Conservation (phyloP, 73 alveolate genomes). For the Tetrahymena thermophila region DNA sequence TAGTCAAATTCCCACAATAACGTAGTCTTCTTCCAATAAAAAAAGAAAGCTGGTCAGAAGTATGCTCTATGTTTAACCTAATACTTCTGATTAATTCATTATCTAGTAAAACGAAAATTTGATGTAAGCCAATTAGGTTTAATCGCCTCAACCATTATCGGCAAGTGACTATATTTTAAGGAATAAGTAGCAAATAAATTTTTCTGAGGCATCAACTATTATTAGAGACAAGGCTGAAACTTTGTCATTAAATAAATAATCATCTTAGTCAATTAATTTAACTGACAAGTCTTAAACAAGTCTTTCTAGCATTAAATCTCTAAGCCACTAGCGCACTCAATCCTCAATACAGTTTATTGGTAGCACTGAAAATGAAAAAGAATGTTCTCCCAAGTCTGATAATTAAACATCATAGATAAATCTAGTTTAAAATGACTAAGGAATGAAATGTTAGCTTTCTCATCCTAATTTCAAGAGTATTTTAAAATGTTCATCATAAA, state of each 20-base stretch:
- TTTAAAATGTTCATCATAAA: neutral
- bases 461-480: neutral
- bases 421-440: no score
- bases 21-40: neutral
- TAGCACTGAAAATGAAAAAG: neutral
- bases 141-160: neutral
- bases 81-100: neutral
- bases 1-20: neutral
- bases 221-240: neutral
- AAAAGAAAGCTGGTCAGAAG: neutral
- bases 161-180: neutral
- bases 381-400: neutral
- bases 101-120: neutral
- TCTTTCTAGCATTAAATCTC: neutral
- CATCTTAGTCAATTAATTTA: no score
- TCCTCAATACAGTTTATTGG: neutral
- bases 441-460: neutral
- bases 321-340: neutral
- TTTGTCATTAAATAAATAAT: no score
- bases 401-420: neutral
- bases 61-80: neutral
- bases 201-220: no score
- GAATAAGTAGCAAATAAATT: no score
- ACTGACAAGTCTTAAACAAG: neutral
- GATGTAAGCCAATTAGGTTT: neutral